A percentile compares a stretch with the other conserved stretches of the same genome.
These are phyloP conservation scores for Eucalyptus decipiens DNA, from an alignment of 345 rosid species.

Conservation along the genomic window DNA sequence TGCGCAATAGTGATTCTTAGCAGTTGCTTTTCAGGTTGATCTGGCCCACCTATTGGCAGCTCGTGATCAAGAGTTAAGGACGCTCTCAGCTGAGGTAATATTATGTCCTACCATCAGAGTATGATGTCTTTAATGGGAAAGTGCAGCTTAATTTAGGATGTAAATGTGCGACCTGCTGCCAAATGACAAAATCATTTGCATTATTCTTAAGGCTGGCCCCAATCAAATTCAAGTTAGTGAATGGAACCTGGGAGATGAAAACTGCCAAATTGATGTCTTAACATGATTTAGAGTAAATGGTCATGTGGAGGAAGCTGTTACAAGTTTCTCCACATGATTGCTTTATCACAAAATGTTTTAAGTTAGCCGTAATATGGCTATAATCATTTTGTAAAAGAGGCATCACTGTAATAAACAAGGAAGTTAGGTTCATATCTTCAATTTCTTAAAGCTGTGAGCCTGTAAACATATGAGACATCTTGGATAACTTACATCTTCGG, in stretches of 20 bases:
- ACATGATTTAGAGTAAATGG: not conserved
- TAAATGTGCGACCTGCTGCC: not conserved
- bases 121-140: not conserved
- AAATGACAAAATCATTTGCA: not conserved
- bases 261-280: not conserved
- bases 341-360: not conserved
- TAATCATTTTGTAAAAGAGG: not conserved
- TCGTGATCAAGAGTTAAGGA: slow-evolving; percentile 89
- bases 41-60: slow-evolving; percentile 89
- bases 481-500: not conserved
- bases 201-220: not conserved
- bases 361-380: not conserved
- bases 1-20: not conserved
- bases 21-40: slow-evolving; percentile 59
- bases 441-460: not conserved
- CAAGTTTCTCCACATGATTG: not conserved
- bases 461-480: not conserved
- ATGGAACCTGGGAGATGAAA: not conserved
- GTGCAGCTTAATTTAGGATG: not conserved
- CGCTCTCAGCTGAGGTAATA: slow-evolving; percentile 83
- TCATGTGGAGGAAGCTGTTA: not conserved
- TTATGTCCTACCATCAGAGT: not conserved
- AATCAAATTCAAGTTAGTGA: not conserved
- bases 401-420: not conserved
- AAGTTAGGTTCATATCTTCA: not conserved